Evolutionary conservation across 805 yeast species (phyloP).

Genomic region (Scheffersomyces amazonensis): DNA sequence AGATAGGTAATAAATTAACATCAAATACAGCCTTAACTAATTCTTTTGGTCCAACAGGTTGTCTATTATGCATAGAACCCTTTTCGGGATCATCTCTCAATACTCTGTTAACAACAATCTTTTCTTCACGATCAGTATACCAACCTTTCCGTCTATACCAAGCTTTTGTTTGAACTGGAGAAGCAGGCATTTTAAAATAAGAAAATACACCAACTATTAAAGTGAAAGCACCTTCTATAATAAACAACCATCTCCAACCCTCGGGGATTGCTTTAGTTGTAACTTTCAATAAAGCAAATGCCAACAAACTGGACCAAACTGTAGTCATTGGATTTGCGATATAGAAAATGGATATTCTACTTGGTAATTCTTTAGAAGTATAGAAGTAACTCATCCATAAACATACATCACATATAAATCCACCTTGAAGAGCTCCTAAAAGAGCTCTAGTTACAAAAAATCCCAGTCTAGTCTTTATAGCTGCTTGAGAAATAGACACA

Average conservation of each 20-base stretch:
- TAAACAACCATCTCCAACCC: slow-evolving; percentile 65
- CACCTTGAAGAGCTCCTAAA: slow-evolving; percentile 62
- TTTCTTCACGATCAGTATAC: slow-evolving; percentile 50
- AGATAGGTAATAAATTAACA: slow-evolving; percentile 40
- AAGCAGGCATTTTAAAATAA: slow-evolving; percentile 50
- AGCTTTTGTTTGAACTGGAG: slow-evolving; percentile 48
- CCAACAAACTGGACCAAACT: slow-evolving; percentile 33
- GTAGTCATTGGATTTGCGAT: slow-evolving; percentile 20
- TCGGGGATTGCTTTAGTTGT: slow-evolving; percentile 40
- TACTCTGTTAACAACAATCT: slow-evolving; percentile 55
- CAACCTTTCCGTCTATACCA: slow-evolving; percentile 47
- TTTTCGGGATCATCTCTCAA: slow-evolving; percentile 60
- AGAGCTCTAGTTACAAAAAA: slow-evolving; percentile 50
- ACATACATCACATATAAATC: slow-evolving; percentile 63
- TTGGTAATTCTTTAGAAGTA: slow-evolving; percentile 54
- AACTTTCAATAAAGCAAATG: slow-evolving; percentile 51
- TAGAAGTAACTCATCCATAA: slow-evolving; percentile 68
- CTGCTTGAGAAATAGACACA: slow-evolving; percentile 49
- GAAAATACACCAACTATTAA: slow-evolving; percentile 45
- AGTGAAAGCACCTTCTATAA: slow-evolving; percentile 61
- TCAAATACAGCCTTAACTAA: slow-evolving; percentile 42
- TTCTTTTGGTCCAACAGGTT: slow-evolving; percentile 43
- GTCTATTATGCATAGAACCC: slow-evolving; percentile 64
- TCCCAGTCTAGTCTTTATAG: slow-evolving; percentile 26
- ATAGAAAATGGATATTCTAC: slow-evolving; percentile 50